These are phyloP conservation scores for Pestalotiopsis sp. DNA, from an alignment of 2,329 filamentous ascomycete genomes.

Conservation along the genomic window DNA sequence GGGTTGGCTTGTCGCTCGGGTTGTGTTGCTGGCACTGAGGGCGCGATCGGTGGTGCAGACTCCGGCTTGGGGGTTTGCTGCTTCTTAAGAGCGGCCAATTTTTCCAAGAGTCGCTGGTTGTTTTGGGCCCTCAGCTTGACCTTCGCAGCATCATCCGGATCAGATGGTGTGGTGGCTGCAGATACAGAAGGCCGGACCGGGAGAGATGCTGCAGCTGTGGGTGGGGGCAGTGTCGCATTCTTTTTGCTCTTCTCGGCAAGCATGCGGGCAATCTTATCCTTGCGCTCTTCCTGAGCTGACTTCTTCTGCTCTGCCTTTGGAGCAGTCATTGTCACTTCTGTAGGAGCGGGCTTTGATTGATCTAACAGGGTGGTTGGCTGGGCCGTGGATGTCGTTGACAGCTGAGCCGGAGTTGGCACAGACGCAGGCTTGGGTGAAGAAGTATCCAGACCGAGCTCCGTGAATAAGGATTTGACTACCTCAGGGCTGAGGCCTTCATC, in stretches of 20 bases:
- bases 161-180: slow-evolving; percentile 12
- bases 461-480: slow-evolving; percentile 65
- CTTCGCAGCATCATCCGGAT: slow-evolving; percentile 31
- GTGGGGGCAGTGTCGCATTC: slow-evolving; percentile 16
- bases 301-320: slow-evolving; percentile 24
- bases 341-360: not conserved
- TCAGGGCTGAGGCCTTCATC: slow-evolving; percentile 68
- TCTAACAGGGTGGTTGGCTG: not conserved
- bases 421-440: slow-evolving; percentile 23
- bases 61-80: slow-evolving; percentile 28
- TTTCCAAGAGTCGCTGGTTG: slow-evolving; percentile 71
- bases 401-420: not conserved
- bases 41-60: slow-evolving; percentile 11
- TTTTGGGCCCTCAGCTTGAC: slow-evolving; percentile 61
- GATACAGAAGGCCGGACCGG: slow-evolving; percentile 1
- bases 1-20: not conserved
- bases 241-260: slow-evolving; percentile 34
- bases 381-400: slow-evolving; percentile 11
- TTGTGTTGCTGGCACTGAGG: slow-evolving; percentile 11
- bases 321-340: not conserved
- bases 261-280: slow-evolving; percentile 34
- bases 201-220: slow-evolving; percentile 12
- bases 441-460: slow-evolving; percentile 63
- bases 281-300: slow-evolving; percentile 31
- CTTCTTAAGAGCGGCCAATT: slow-evolving; percentile 73